Percentiles rank a stretch among this genome's conserved stretches.
Evolutionary conservation across 495 filamentous ascomycete species (phyloP).

Genomic region (Glarea lozoyensis): DNA sequence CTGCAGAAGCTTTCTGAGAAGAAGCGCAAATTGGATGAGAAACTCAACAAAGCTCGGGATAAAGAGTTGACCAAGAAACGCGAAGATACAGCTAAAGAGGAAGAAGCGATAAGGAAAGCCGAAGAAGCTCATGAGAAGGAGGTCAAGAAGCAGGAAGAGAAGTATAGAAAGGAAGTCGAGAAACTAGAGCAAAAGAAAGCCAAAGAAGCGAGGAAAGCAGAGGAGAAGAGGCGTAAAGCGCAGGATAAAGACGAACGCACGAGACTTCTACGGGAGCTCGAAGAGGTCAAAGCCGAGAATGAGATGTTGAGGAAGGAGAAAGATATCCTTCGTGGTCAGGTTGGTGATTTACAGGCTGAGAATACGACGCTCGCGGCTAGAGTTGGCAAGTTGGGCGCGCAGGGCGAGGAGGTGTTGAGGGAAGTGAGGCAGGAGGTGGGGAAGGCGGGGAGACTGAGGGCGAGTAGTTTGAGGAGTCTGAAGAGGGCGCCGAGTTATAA

Average conservation of each 20-base stretch:
- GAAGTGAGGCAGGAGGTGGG: conserved; percentile 21
- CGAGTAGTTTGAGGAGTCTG: conserved; percentile 12
- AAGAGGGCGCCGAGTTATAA: conserved; percentile 9
- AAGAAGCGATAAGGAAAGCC: conserved; percentile 37
- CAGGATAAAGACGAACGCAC: conserved; percentile 46
- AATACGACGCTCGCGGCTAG: conserved; percentile 48
- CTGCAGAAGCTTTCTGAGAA: conserved; percentile 64
- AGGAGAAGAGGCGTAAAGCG: conserved; percentile 44
- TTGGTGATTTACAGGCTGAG: conserved; percentile 57
- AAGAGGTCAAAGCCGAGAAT: conserved; percentile 43
- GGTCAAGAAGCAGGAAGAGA: conserved; percentile 53
- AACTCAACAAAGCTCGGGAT: conserved; percentile 47
- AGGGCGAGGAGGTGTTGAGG: conserved; percentile 24
- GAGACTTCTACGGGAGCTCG: conserved; percentile 36
- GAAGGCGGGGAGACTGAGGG: conserved; percentile 10
- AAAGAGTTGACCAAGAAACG: conserved; percentile 30
- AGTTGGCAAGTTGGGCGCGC: conserved; percentile 34
- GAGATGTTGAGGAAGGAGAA: conserved; percentile 49
- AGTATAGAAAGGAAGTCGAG: conserved; percentile 49
- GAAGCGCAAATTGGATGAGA: conserved; percentile 60
- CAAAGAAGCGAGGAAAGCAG: conserved; percentile 50
- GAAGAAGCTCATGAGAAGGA: conserved; percentile 52
- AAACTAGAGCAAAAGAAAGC: conserved; percentile 55
- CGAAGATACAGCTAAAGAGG: conserved; percentile 36
- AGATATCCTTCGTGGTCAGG: conserved; percentile 51